Base-by-base conservation (phyloP, 2,329 filamentous ascomycete genomes). In the Neocatenulostroma microsporum region DNA sequence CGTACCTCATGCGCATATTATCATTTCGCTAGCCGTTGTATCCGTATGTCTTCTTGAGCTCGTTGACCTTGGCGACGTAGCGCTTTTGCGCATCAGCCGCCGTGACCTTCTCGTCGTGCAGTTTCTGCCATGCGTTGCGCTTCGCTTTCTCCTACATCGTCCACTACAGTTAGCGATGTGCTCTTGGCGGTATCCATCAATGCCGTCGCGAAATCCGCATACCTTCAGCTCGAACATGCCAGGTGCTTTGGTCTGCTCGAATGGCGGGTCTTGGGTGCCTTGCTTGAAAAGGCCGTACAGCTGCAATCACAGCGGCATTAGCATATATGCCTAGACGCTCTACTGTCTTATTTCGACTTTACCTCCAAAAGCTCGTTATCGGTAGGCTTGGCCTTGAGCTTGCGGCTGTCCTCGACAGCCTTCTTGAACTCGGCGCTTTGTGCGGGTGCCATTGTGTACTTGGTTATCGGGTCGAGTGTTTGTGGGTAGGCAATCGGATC, bases 341-440 rank as follows among this genome's bases (percentile, higher is more conserved):
- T n/a, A 21, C 6, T 38, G 15, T n/a, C n/a, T n/a, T n/a, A n/a
- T 15, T 18, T 19, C 37, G 21, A 37, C 53, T 21, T 13, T 56
- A 66, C 71, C 54, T 77, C 63, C 51, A 86, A 75, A 30, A 83
- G 69, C 47, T 84, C 74, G 14, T 76, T 69, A 63, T 76, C 74
- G 56, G 48, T 58, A 36, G 80, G 80, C 72, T 80, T 80, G 48
- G 66, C 60, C 49, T 73, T 74, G 47, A 84, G 70, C 72, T 82
- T 80, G 64, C 76, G 76, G 64, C 73, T 77, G 63, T 83, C 78
- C 47, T 56, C 58, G 51, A 72, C 67, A 44, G 78, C 78, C 67
- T 91, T 85, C 70, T 84, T 87, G 73, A 94, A 93, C 64, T 93
- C 84, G 57, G 93, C 40, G 32, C 52, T 44, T 47, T 51, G 44